Evolutionary conservation across 192 early-diverging fungal genomes (phyloP).

Genomic region (Oehlia diaphana): DNA sequence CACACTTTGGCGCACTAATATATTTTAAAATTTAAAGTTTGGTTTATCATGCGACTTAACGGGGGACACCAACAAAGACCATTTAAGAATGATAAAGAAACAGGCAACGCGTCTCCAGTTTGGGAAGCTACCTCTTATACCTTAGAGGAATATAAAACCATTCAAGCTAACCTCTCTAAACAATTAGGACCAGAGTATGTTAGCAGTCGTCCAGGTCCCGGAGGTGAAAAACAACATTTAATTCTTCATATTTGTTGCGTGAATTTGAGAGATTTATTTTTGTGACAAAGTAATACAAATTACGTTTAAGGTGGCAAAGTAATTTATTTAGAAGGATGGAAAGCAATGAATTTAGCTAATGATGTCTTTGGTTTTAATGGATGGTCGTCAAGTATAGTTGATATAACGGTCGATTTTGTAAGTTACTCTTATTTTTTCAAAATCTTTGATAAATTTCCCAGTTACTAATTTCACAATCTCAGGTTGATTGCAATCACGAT

Average conservation of each 20-base stretch:
- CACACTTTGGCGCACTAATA: too few species aligned
- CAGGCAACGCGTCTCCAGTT: neutral
- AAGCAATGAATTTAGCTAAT: constrained; percentile 84
- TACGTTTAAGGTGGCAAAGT: constrained; percentile 46
- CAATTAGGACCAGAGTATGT: constrained; percentile 1
- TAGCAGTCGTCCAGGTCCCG: neutral
- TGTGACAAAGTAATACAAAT: neutral
- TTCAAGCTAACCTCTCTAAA: neutral
- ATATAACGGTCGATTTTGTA: constrained; percentile 78
- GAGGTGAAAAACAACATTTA: neutral
- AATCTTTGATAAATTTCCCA: neutral
- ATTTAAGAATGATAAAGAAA: neutral
- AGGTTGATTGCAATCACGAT: constrained; percentile 27
- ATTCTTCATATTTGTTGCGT: neutral
- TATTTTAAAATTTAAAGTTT: too few species aligned
- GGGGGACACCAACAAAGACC: neutral
- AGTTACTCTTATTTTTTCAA: neutral
- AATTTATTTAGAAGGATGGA: constrained; percentile 83
- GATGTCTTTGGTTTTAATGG: constrained; percentile 95
- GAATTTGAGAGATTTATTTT: neutral
- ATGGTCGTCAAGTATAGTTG: constrained; percentile 78
- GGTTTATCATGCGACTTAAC: neutral
- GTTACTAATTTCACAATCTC: neutral
- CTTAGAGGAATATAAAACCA: neutral
- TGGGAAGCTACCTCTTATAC: neutral